These are phyloP conservation scores for Haberlea rhodopensis DNA, from an alignment of 257 asterid species.

Conservation along the genomic window DNA sequence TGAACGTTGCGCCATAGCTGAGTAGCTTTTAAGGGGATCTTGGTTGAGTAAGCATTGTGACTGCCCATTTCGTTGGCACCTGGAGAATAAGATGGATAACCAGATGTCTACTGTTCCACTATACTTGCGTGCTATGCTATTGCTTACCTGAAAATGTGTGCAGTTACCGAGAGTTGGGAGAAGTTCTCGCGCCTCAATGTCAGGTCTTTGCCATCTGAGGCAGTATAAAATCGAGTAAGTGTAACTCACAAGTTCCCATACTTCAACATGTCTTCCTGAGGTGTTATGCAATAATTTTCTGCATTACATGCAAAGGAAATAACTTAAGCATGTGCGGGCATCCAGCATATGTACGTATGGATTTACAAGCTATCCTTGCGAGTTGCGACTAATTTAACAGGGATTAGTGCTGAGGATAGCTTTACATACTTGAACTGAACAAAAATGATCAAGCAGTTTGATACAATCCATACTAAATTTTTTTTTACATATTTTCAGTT, in stretches of 20 bases:
- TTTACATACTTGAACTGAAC: slow-evolving; percentile 10
- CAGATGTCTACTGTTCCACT: slow-evolving; percentile 76
- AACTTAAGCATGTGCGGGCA: slow-evolving; percentile 3
- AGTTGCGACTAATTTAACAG: slow-evolving; percentile 33
- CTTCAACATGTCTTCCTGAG: slow-evolving; percentile 47
- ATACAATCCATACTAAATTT: neutral
- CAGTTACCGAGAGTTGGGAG: slow-evolving; percentile 17
- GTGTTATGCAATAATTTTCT: slow-evolving; percentile 50
- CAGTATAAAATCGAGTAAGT: neutral
- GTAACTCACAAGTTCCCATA: slow-evolving; percentile 74
- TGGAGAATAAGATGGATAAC: slow-evolving; percentile 53
- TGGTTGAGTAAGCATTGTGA: slow-evolving; percentile 61
- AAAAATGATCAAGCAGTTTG: neutral
- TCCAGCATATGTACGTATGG: neutral
- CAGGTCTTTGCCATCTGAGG: neutral
- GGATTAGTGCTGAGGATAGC: neutral
- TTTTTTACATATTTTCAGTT: no score
- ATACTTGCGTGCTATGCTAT: slow-evolving; percentile 70
- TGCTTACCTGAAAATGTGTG: slow-evolving; percentile 54
- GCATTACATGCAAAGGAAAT: slow-evolving; percentile 24
- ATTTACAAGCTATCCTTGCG: slow-evolving; percentile 31
- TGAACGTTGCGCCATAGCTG: slow-evolving; percentile 84
- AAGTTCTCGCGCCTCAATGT: neutral
- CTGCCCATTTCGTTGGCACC: slow-evolving; percentile 30
- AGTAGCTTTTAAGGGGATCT: slow-evolving; percentile 57